phyloP scores from a whole-genome alignment of 371 early-diverging fungal genomes.

The Apophysomyces variabilis region DNA sequence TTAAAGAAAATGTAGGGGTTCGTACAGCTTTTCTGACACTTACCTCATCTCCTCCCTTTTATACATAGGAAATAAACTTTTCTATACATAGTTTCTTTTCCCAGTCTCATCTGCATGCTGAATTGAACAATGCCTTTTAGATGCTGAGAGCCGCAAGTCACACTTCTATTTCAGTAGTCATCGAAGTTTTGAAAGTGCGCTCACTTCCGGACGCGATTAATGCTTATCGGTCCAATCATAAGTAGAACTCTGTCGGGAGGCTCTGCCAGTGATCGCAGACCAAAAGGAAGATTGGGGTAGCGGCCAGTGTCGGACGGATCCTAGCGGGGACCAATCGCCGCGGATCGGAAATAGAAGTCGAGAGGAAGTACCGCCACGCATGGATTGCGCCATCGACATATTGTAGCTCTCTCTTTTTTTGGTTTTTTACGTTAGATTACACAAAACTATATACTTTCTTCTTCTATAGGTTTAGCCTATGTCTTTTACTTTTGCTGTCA shows the following conservation, averaged over 20 bases:
- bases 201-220: neutral
- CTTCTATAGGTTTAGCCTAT: neutral
- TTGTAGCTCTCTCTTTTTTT: neutral
- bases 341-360: neutral
- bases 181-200: neutral
- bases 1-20: too few species aligned
- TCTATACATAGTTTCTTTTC: neutral
- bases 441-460: neutral
- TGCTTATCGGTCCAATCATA: conserved; percentile 10
- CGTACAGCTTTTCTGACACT: neutral
- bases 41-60: neutral
- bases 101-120: neutral
- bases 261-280: neutral
- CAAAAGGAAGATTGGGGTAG: neutral
- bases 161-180: too few species aligned
- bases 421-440: neutral
- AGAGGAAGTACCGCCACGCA: neutral
- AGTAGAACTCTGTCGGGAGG: neutral
- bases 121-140: too few species aligned
- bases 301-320: conserved; percentile 6
- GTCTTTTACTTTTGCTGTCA: too few species aligned
- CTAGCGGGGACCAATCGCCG: conserved; percentile 9
- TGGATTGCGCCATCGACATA: conserved; percentile 8
- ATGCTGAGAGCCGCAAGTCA: too few species aligned
- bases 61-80: neutral